A percentile compares a stretch with the other conserved stretches of the same genome.
These are phyloP conservation scores for Amphirosellinia nigrospora DNA, from an alignment of 495 filamentous ascomycete species.

Conservation along the genomic window DNA sequence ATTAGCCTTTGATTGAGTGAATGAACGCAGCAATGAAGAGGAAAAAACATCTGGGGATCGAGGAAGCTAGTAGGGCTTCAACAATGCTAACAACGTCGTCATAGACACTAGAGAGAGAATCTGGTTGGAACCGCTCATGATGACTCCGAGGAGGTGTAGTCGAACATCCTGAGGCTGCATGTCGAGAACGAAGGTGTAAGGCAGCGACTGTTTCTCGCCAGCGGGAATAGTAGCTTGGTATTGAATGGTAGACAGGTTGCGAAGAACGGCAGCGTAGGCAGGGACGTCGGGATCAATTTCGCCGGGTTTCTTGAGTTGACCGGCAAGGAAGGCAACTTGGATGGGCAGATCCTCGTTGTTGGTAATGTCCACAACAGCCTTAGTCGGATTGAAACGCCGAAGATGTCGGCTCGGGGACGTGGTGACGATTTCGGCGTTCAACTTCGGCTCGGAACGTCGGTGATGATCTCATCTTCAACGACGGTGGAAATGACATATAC, in stretches of 20 bases:
- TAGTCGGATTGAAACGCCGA: conserved; percentile 94
- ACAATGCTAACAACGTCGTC: conserved; percentile 89
- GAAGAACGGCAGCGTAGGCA: conserved; percentile 63
- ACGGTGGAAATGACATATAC: conserved; percentile 22
- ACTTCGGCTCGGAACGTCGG: conserved; percentile 57
- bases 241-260: conserved; percentile 80
- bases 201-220: conserved; percentile 74
- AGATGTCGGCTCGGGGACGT: conserved; percentile 84
- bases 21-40: conserved; percentile 6
- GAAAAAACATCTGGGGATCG: conserved; percentile 85
- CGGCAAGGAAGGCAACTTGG: conserved; percentile 77
- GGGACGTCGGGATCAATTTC: conserved; percentile 56
- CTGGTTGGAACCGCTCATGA: conserved; percentile 68
- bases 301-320: conserved; percentile 68
- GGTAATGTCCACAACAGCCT: conserved; percentile 77
- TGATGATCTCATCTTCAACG: conserved; percentile 44
- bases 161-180: conserved; percentile 91
- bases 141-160: conserved; percentile 73
- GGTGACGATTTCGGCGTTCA: conserved; percentile 77
- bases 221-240: conserved; percentile 80
- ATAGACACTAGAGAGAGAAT: conserved; percentile 81
- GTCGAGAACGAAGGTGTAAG: conserved; percentile 86
- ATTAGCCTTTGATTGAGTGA: conserved; percentile 34
- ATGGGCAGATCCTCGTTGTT: conserved; percentile 85
- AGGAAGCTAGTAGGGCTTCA: conserved; percentile 89